phyloP scores from a whole-genome alignment of 2,329 filamentous ascomycete genomes.

The Colletotrichum sp. region DNA sequence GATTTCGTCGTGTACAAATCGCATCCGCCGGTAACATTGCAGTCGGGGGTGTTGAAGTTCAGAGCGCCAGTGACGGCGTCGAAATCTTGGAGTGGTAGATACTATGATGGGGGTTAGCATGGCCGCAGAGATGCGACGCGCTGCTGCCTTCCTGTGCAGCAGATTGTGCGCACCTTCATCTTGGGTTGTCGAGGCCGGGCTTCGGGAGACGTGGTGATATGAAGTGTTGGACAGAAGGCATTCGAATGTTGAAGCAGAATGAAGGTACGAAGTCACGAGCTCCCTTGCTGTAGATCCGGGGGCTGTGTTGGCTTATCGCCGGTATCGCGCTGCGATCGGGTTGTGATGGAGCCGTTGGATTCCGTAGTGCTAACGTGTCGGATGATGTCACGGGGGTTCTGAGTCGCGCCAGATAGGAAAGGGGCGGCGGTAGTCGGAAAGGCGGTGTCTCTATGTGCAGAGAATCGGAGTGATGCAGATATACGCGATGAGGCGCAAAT shows the following conservation, averaged over 20 bases:
- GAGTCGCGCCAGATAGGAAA: slow-evolving; percentile 11
- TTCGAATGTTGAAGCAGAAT: neutral
- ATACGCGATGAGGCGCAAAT: neutral
- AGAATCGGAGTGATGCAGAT: neutral
- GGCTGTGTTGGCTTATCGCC: slow-evolving; percentile 12
- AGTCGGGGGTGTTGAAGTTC: slow-evolving; percentile 94
- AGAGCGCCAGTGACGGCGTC: slow-evolving; percentile 90
- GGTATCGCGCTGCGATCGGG: slow-evolving; percentile 13
- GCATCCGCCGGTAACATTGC: slow-evolving; percentile 90
- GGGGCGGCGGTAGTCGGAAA: slow-evolving; percentile 5
- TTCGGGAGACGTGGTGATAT: slow-evolving; percentile 1
- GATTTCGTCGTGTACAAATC: slow-evolving; percentile 98
- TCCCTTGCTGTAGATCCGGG: neutral
- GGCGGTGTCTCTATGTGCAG: slow-evolving; percentile 2
- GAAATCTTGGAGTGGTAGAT: slow-evolving; percentile 88
- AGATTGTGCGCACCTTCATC: slow-evolving; percentile 23
- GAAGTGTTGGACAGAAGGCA: neutral
- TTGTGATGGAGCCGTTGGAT: slow-evolving; percentile 14
- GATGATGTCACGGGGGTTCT: slow-evolving; percentile 21
- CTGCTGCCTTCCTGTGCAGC: slow-evolving; percentile 1
- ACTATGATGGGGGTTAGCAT: slow-evolving; percentile 57
- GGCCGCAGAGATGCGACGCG: neutral
- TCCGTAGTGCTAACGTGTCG: slow-evolving; percentile 14
- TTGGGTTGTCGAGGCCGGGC: slow-evolving; percentile 10
- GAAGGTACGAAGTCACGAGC: neutral